Evolutionary conservation across 2,329 filamentous ascomycete species (phyloP).

Genomic region (Fusarium cyanostomum): DNA sequence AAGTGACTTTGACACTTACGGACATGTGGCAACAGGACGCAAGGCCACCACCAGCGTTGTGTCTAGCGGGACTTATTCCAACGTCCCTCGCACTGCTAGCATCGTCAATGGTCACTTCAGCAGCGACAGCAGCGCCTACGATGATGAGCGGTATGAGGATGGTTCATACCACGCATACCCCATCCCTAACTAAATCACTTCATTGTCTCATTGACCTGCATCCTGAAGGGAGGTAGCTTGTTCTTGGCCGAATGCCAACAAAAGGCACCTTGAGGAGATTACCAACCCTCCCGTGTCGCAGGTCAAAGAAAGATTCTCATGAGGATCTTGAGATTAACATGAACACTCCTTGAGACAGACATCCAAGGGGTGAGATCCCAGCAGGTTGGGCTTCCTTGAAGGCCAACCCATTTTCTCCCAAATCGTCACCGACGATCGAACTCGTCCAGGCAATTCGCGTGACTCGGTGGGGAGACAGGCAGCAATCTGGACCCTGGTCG

Average conservation of each 20-base stretch:
- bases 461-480: slow-evolving; percentile 26
- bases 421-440: slow-evolving; percentile 34
- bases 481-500: slow-evolving; percentile 25
- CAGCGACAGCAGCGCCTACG: slow-evolving; percentile 44
- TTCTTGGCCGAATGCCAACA: slow-evolving; percentile 1
- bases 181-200: slow-evolving; percentile 42
- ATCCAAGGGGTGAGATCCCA: slow-evolving; percentile 15
- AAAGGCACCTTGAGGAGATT: neutral
- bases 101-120: slow-evolving; percentile 43
- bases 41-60: slow-evolving; percentile 40
- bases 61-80: slow-evolving; percentile 39
- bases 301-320: slow-evolving; percentile 18
- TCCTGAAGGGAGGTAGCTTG: neutral
- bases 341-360: slow-evolving; percentile 11
- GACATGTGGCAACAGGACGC: slow-evolving; percentile 42
- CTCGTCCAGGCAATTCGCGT: slow-evolving; percentile 21
- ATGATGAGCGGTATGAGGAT: slow-evolving; percentile 47
- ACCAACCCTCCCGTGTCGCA: slow-evolving; percentile 4
- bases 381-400: slow-evolving; percentile 33
- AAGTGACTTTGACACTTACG: slow-evolving; percentile 42
- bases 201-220: slow-evolving; percentile 22
- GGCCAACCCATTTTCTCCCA: slow-evolving; percentile 30
- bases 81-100: slow-evolving; percentile 45
- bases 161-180: slow-evolving; percentile 51
- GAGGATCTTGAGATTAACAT: slow-evolving; percentile 11